phyloP scores from a whole-genome alignment of 306 rosid species.

The Corylus americana region DNA sequence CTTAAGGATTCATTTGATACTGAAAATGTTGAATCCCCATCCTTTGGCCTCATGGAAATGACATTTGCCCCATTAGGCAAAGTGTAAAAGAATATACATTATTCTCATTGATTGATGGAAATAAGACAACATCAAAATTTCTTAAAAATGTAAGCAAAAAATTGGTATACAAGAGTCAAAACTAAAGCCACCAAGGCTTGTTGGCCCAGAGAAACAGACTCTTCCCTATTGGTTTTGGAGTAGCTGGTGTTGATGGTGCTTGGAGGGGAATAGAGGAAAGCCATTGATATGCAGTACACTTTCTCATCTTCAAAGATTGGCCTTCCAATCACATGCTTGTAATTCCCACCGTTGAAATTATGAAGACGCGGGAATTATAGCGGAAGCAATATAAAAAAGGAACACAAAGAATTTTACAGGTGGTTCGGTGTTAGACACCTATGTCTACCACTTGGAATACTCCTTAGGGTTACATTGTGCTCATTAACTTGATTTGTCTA shows the following conservation, averaged over 20 bases:
- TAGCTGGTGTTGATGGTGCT: background rate
- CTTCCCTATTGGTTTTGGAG: constrained; percentile 24
- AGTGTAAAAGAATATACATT: background rate
- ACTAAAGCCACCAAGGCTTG: constrained; percentile 64
- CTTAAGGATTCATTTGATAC: background rate
- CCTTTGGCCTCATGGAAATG: too few relatives aligned
- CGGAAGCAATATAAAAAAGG: too few relatives aligned
- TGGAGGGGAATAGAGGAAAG: constrained; percentile 63
- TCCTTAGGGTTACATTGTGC: too few relatives aligned
- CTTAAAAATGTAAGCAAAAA: constrained; percentile 39
- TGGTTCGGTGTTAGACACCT: too few relatives aligned
- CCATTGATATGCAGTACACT: constrained; percentile 65
- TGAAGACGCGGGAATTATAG: too few relatives aligned
- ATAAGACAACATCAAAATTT: constrained; percentile 1
- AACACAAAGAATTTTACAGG: too few relatives aligned
- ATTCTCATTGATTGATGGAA: background rate
- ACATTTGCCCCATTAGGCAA: background rate
- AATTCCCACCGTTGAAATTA: too few relatives aligned
- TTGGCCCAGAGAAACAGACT: constrained; percentile 56
- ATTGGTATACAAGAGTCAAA: constrained; percentile 50
- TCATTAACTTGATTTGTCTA: too few relatives aligned
- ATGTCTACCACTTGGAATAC: too few relatives aligned
- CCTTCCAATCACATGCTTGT: constrained; percentile 84
- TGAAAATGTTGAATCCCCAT: too few relatives aligned
- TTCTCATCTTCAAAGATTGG: constrained; percentile 55